Base-by-base conservation (phyloP, 441 rosid genomes). In the Manihot esculenta region DNA sequence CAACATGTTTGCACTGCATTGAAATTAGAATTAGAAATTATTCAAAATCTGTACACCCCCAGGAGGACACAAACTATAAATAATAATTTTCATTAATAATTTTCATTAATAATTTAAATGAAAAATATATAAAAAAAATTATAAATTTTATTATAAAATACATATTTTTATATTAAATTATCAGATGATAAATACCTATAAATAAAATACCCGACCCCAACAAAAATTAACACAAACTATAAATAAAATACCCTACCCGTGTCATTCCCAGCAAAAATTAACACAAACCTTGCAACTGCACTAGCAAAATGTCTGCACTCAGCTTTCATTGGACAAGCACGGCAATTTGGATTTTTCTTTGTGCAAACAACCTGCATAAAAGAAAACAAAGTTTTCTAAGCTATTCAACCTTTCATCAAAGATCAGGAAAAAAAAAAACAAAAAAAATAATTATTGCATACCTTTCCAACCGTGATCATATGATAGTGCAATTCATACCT, bases 401-500 rank as follows among this genome's bases (percentile, higher is more conserved):
- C 17, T 41, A 45, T 54, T 44, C 17, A 53, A 9, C 57, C 5
- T 13, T 64, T 20, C 55, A 50, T 23, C n/a, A 61, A 12, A 64
- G n/a, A n/a, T n/a, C n/a, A n/a, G 21, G 15, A 1, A 64, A 5
- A 26, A 64, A 47, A 2, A 35, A 1, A 0, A 50, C 8, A 60
- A 69, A 11, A n/a, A 18, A 3, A 20, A 42, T n/a, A n/a, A n/a
- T n/a, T n/a, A n/a, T 27, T 54, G 24, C 66, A 51, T 42, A 92
- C 98, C 96, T 92, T 92, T 59, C 98, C 98, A 78, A 90, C 90
- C 30, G 96, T 89, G 69, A 92, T 90, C 86, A 89, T 70, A 13
- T 90, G 98, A 79, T 86, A 90, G 70, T 90, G 98, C 15, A 90
- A 80, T 38, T 85, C 87, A 71, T 90, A 92, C 67, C 98, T 93